Conservation (phyloP, 192 early-diverging fungal species). For the Backusella westeae region DNA sequence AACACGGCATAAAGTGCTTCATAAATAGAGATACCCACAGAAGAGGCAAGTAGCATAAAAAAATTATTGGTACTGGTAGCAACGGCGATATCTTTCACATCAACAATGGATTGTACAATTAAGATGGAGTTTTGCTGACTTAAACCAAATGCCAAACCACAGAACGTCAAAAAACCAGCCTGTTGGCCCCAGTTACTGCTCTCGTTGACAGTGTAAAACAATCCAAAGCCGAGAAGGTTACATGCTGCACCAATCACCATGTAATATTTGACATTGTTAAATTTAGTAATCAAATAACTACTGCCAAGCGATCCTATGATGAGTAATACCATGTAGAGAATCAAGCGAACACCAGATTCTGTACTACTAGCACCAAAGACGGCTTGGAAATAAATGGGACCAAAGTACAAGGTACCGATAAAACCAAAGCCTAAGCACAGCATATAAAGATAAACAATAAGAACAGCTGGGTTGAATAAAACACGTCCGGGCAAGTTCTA, state of each 20-base stretch:
- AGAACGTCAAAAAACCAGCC: constrained; percentile 52
- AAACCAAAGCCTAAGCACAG: constrained; percentile 50
- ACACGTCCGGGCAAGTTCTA: constrained; percentile 29
- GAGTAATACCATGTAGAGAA: constrained; percentile 57
- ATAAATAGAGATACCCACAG: constrained; percentile 27
- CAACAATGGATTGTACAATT: constrained; percentile 41
- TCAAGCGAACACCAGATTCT: constrained; percentile 55
- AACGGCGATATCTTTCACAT: constrained; percentile 45
- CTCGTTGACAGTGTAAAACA: constrained; percentile 55
- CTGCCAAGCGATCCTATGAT: constrained; percentile 55
- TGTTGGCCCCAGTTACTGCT: constrained; percentile 45
- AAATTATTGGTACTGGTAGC: constrained; percentile 40
- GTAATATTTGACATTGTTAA: constrained; percentile 46
- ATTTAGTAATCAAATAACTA: constrained; percentile 53
- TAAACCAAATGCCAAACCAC: constrained; percentile 44
- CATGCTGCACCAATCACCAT: constrained; percentile 51
- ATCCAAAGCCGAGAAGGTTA: constrained; percentile 49
- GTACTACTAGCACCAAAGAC: constrained; percentile 55
- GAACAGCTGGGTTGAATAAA: constrained; percentile 44
- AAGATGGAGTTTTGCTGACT: constrained; percentile 51
- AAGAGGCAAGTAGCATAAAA: constrained; percentile 22
- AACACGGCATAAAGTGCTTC: not conserved
- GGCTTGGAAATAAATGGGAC: constrained; percentile 67
- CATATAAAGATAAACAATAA: constrained; percentile 47
- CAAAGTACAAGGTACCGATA: constrained; percentile 59